Evolutionary conservation across 805 yeast species (phyloP), one percentile per base, ranked within the genome.

Genomic region (Barnettozyma pratensis): DNA sequence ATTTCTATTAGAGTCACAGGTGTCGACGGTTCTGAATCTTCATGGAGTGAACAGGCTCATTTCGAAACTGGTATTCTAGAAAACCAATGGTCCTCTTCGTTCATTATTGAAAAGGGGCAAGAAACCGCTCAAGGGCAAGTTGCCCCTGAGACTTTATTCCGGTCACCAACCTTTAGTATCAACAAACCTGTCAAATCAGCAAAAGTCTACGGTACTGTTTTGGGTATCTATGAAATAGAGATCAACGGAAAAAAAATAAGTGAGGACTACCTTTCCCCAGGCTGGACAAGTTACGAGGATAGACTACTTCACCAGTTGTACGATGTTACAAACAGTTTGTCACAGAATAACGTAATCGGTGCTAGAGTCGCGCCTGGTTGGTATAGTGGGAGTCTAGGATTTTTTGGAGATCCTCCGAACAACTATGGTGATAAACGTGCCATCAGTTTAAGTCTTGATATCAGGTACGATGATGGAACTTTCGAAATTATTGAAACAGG

Each of bases 221-320:
- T 49, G 40, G 25, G 9, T 5, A 40, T 53, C 14, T 53, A 53
- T 41, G 54, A 53, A 26, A 37, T 53, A 10, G 56, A 53, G 41
- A 35, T 53, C 28, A 53, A 53, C 34, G 54, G 54, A 7, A 25
- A 28, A 14, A 37, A 39, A 6, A 49, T 53, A 12, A 41, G 51
- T 27, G 38, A 40, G 5, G 27, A 51, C 19, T 47, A 47, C n/a
- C 31, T 51, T 6, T 51, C 41, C 5, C 56, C 56, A 7, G 53
- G 54, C 6, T 53, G 56, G 56, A 51, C 56, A 3, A 45, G 48
- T 10, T 53, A 53, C 34, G 48, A 53, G 12, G 52, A 53, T 45
- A 45, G 56, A 44, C 26, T 53, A 28, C 42, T 53, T 3, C 56
- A 53, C 31, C 56, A 53, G 37, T 51, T 51, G n/a, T 53, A 46